Evolutionary conservation across 2,329 filamentous ascomycete species (phyloP), one percentile per base, ranked within the genome.

Genomic region (Trichoderma atroviride): DNA sequence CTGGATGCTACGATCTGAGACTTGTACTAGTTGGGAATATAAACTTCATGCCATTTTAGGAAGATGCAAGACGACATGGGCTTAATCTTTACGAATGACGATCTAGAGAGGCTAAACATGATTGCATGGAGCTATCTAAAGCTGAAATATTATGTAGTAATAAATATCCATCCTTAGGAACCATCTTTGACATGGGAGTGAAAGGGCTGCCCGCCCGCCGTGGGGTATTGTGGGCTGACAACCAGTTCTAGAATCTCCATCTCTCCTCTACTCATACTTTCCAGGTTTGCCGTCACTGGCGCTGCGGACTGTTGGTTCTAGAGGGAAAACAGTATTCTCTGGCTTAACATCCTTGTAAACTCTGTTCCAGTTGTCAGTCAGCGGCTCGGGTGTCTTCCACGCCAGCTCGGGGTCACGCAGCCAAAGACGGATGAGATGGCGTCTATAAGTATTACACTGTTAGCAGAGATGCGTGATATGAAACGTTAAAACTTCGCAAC

Each of bases 301-400:
- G 27, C 60, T 66, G 5, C 68, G 68, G 43, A 70, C 56, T 9
- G 35, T 61, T 47, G 86, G 85, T 74, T 90, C 85, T 2, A 88
- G 77, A 0, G 87, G 87, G 65, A 89, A 86, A 0, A 88, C 83
- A 43, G 85, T 80, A 13, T 80, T 83, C 71, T 88, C 85, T 0
- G 83, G 78, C 3, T 78, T 83, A 3, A 89, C 82, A 4, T 80
- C 84, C 1, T 82, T 79, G 72, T 88, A 90, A 0, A 90, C 77
- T 4, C 82, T 79, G 24, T 83, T 80, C 85, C 87, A 90, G 10
- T 83, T 79, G 5, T 76, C 76, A 78, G 71, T 81, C 77, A 86
- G 75, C 1, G 75, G 76, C 4, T 77, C 75, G 0, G 84, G 84
- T 0, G 82, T 84, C 71, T 82, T 75, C 85, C 85, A 87, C 0